Base-by-base conservation (phyloP, 2,329 filamentous ascomycete genomes). In the Parafenestella ontariensis region DNA sequence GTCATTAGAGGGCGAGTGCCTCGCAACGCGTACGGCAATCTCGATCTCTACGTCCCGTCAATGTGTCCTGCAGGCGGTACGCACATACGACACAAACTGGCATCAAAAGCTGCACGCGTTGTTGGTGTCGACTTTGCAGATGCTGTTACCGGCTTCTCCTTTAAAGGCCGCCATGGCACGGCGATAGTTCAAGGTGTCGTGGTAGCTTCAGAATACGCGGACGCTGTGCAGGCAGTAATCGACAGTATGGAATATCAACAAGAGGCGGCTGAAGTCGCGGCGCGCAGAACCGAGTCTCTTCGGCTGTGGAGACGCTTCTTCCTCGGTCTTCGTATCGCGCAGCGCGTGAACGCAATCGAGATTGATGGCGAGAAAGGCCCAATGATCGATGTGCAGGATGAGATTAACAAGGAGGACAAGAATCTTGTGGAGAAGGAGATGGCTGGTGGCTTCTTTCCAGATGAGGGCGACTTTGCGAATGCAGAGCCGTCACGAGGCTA, bases 141-240 rank as follows among this genome's bases (percentile, higher is more conserved):
- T 28, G 95, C 95, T 0, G 86, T 99, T 5, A 95, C 89, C 0
- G 94, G 94, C 0, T 99, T 98, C 68, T 83, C 89, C 33, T 99
- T 98, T 77, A 88, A 87, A 69, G 92, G 92, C 0, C 86, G 91
- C 2, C 88, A 91, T 51, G 94, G 94, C 15, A 97, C 92, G 2
- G 92, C 95, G 1, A 83, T 97, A 2, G 77, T 95, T 2, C 84
- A 86, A 33, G 95, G 95, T 1, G 84, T 89, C 1, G 87, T 99
- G 0, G 86, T 96, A 1, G 89, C 92, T 0, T 72, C 77, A 15
- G 89, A 94, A 71, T 86, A 87, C 56, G 82, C 80, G 7, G 90
- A 93, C 50, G 92, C 89, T 0, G 82, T 97, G 0, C 78, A 84
- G 52, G 87, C 85, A 4, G 87, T 91, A 0, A 82, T 96, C 17